These are phyloP conservation scores for Metschnikowia anglica DNA, from an alignment of 805 yeast genomes.

Conservation along the genomic window DNA sequence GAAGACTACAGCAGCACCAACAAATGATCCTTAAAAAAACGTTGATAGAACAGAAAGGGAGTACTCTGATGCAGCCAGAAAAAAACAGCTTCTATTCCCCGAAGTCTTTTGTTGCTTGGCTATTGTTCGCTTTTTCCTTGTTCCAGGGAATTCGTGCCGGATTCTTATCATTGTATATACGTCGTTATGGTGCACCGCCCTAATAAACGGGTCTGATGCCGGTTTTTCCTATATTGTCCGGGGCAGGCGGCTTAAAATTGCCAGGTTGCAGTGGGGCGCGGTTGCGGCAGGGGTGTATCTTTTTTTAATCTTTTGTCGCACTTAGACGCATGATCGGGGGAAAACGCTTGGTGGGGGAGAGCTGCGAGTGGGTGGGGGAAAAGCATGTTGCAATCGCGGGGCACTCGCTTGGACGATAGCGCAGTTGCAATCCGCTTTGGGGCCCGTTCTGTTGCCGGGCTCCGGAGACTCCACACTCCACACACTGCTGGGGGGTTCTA, in stretches of 20 bases:
- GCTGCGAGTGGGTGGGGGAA: not conserved
- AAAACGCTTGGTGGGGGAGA: too few species aligned
- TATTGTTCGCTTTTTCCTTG: not conserved
- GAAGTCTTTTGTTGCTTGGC: not conserved
- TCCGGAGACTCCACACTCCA: too few species aligned
- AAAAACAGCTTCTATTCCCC: too few species aligned
- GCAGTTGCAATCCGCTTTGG: too few species aligned
- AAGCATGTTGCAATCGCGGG: not conserved
- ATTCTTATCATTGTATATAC: conserved; percentile 3
- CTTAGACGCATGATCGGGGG: not conserved
- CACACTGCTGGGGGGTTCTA: too few species aligned
- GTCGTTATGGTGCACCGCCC: not conserved
- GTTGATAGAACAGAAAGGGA: too few species aligned
- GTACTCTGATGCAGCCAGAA: too few species aligned
- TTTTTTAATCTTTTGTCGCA: not conserved
- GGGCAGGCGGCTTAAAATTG: not conserved
- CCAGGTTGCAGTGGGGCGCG: conserved; percentile 1
- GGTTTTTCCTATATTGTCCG: not conserved
- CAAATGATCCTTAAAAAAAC: too few species aligned
- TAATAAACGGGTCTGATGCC: too few species aligned
- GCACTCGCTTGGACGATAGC: not conserved
- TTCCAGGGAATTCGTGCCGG: not conserved
- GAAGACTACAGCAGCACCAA: too few species aligned
- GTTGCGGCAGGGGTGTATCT: too few species aligned
- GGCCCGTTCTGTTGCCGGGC: too few species aligned